These are phyloP conservation scores for Lactifluus pinguis DNA, from an alignment of 768 basidiomycete species.

Conservation along the genomic window DNA sequence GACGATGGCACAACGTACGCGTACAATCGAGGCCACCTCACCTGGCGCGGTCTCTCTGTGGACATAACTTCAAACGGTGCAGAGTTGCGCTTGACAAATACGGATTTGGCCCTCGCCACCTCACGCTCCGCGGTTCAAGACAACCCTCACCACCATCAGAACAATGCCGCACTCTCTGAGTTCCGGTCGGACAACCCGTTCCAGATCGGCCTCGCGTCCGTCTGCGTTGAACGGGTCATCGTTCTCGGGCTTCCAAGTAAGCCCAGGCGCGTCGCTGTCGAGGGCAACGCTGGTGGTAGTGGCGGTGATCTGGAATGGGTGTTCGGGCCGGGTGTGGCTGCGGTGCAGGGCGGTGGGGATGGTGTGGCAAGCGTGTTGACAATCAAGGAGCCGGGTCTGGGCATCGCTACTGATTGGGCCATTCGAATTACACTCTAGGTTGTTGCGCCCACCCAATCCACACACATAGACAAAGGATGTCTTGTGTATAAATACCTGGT, in stretches of 20 bases:
- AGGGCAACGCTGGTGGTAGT: slow-evolving; percentile 20
- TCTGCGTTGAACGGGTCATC: slow-evolving; percentile 76
- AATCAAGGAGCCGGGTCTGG: slow-evolving; percentile 66
- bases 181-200: slow-evolving; percentile 58
- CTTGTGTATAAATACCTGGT: too few species aligned
- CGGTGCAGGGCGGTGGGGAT: slow-evolving; percentile 37
- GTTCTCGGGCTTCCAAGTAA: slow-evolving; percentile 59
- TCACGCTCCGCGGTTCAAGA: slow-evolving; percentile 43
- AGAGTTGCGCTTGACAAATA: slow-evolving; percentile 40
- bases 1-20: slow-evolving; percentile 87
- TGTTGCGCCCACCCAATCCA: too few species aligned
- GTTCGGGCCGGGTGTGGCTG: slow-evolving; percentile 53
- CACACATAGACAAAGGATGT: too few species aligned
- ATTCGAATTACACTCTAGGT: slow-evolving; percentile 31
- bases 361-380: slow-evolving; percentile 58
- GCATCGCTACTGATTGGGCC: slow-evolving; percentile 55
- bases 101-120: slow-evolving; percentile 41
- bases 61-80: slow-evolving; percentile 38
- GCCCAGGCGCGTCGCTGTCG: slow-evolving; percentile 53
- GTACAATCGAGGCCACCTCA: slow-evolving; percentile 65
- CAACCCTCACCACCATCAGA: slow-evolving; percentile 10
- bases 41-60: slow-evolving; percentile 74
- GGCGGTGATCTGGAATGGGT: slow-evolving; percentile 52
- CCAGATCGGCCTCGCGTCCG: slow-evolving; percentile 53
- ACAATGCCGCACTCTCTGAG: slow-evolving; percentile 29